phyloP scores from a whole-genome alignment of 768 basidiomycete genomes.

The Galerina sulciceps region DNA sequence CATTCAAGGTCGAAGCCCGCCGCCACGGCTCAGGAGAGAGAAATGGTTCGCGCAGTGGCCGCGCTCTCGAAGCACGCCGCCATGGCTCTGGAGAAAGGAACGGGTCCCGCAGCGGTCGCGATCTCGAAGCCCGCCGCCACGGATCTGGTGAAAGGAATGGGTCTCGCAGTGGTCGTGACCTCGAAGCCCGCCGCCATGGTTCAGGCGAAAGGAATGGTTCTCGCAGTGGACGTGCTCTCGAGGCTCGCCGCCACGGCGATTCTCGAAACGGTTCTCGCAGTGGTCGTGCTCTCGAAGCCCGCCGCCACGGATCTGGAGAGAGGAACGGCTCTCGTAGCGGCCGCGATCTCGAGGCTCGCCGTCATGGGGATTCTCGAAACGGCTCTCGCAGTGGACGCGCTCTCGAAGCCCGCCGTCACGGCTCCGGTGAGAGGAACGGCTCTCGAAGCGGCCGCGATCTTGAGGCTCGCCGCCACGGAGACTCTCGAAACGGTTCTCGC shows the following conservation, averaged over 20 bases:
- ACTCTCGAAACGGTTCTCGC: constrained; percentile 4
- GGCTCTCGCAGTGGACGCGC: constrained; percentile 5
- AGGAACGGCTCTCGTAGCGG: constrained; percentile 5
- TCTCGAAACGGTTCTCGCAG: constrained; percentile 7
- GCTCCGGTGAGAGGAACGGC: constrained; percentile 12
- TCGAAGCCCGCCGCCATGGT: constrained; percentile 6
- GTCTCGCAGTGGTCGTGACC: constrained; percentile 4
- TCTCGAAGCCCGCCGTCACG: constrained; percentile 15
- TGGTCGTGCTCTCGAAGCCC: constrained; percentile 11
- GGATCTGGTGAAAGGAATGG: constrained; percentile 2
- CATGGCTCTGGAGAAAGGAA: constrained; percentile 16
- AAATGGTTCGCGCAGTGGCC: constrained; percentile 3
- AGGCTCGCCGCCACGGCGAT: constrained; percentile 15
- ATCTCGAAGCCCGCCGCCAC: constrained; percentile 12
- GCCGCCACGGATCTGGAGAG: constrained; percentile 16
- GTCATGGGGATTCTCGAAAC: constrained; percentile 17
- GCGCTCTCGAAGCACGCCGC: constrained; percentile 14
- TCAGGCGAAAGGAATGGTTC: constrained; percentile 2
- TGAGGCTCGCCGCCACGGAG: constrained; percentile 14
- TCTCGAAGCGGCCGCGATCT: background rate
- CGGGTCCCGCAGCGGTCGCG: background rate
- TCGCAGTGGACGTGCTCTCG: background rate
- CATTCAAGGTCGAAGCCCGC: constrained; percentile 10
- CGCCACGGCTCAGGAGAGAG: constrained; percentile 16
- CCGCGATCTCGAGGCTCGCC: constrained; percentile 11